Base-by-base conservation (phyloP, 768 basidiomycete genomes). In the Polyporus arcularius region DNA sequence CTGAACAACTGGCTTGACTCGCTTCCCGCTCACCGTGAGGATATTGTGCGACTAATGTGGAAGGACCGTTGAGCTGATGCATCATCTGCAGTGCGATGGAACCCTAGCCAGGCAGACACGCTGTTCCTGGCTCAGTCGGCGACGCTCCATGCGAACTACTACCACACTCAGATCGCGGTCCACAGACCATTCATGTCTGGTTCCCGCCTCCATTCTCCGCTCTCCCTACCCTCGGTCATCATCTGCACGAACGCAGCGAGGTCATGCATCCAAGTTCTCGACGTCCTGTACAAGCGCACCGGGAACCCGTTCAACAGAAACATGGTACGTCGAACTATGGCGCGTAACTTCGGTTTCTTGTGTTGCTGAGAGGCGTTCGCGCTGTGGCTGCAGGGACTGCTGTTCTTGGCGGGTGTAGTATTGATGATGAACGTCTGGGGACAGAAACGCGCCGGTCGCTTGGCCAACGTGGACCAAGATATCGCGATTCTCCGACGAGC, bases 231-330 rank as follows among this genome's bases (percentile, higher is more conserved):
- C 69, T 87, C 90, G 0, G 78, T 94, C 40, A 89, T 90, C 0
- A 92, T 94, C 55, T 94, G 92, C 70, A 85, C 88, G 15, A 94
- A 94, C 60, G 86, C 93, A 0, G 89, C 93, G 2, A 79, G 90
- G 7, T 90, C 89, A 0, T 87, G 82, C 60, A 83, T 83, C 45
- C 89, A 88, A 68, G 80, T 94, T 30, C 72, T 90, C 15, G 89
- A 92, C 62, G 74, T 83, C 2, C 79, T 82, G 48, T 43, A 32
- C 30, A 54, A 58, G 43, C 55, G 56, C 16, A 42, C 39, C 14
- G 56, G 57, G 31, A 56, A n/a, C 12, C 45, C 55, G 16, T 15
- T 46, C 6, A 31, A 32, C 26, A 55, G 43, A 7, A 61, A 60
- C 38, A 28, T 41, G 15, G 56, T 67, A 39, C n/a, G 59, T 55